phyloP scores from a whole-genome alignment of 257 asterid genomes.

The Solanum arcanum region DNA sequence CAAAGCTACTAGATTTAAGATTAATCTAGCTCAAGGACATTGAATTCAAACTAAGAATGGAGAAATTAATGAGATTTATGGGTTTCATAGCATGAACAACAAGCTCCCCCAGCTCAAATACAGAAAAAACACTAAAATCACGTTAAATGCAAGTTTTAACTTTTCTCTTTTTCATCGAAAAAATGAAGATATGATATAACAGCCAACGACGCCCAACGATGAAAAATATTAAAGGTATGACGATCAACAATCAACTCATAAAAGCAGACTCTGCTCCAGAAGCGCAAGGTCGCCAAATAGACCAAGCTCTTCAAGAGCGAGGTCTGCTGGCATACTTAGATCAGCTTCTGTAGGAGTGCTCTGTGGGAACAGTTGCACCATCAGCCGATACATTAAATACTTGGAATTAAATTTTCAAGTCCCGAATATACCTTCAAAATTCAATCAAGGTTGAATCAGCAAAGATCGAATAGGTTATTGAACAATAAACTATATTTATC shows the following conservation, averaged over 20 bases:
- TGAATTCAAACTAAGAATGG: not conserved
- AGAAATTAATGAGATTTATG: not conserved
- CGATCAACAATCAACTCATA: not conserved
- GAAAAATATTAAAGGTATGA: not conserved
- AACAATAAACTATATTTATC: too few relatives aligned
- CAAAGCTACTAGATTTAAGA: not conserved
- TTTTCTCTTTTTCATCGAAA: not conserved
- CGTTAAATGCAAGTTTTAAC: not conserved
- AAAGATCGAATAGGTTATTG: too few relatives aligned
- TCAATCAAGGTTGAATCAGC: not conserved
- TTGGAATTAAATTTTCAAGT: not conserved
- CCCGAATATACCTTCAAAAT: not conserved
- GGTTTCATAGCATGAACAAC: not conserved
- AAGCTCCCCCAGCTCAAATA: not conserved
- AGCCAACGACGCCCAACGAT: too few relatives aligned
- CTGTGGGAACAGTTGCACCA: not conserved
- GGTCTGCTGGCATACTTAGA: not conserved
- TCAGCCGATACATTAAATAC: not conserved
- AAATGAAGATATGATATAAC: not conserved
- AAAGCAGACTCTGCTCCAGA: not conserved
- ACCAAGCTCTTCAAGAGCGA: not conserved
- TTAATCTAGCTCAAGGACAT: not conserved
- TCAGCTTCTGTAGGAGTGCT: not conserved
- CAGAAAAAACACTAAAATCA: not conserved
- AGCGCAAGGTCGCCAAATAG: not conserved